Conservation (phyloP, 148 eudicot genomes). For the Polygonum maritimum region DNA sequence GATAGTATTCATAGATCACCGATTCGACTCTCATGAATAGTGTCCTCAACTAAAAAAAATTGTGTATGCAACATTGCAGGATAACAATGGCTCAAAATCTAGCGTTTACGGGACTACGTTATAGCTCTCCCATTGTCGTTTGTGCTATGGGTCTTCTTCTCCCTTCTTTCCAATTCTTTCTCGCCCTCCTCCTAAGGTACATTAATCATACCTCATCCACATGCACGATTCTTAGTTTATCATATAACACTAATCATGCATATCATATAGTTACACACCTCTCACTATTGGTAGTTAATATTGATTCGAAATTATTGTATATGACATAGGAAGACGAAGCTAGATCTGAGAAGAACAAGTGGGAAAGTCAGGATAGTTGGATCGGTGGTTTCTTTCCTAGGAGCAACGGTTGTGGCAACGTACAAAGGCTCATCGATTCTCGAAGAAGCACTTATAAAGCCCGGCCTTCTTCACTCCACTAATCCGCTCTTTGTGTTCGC, state of each 20-base stretch:
- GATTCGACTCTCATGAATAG: too few species aligned
- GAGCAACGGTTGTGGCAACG: slow-evolving; percentile 32
- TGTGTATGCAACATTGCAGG: slow-evolving; percentile 29
- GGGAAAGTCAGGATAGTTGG: slow-evolving; percentile 14
- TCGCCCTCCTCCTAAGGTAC: slow-evolving; percentile 52
- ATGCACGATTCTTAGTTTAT: too few species aligned
- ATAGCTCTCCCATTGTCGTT: slow-evolving; percentile 80
- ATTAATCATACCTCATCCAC: not conserved
- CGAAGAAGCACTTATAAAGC: slow-evolving; percentile 16
- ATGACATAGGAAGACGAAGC: not conserved
- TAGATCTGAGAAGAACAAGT: slow-evolving; percentile 1
- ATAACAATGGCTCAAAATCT: slow-evolving; percentile 73
- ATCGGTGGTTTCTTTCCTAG: slow-evolving; percentile 25
- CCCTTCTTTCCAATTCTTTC: slow-evolving; percentile 60
- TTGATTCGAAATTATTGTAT: not conserved
- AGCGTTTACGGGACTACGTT: slow-evolving; percentile 63
- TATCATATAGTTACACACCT: too few species aligned
- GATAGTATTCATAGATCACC: too few species aligned
- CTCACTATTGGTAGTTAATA: too few species aligned
- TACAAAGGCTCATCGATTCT: slow-evolving; percentile 41
- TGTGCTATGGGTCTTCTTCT: slow-evolving; percentile 69
- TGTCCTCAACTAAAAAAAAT: too few species aligned
- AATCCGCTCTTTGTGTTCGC: slow-evolving; percentile 6
- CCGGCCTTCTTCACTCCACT: slow-evolving; percentile 22
- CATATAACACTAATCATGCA: too few species aligned